Evolutionary conservation across 2,329 filamentous ascomycete genomes (phyloP), one percentile per base, ranked within the genome.

Genomic region (Huntiella abstrusa): DNA sequence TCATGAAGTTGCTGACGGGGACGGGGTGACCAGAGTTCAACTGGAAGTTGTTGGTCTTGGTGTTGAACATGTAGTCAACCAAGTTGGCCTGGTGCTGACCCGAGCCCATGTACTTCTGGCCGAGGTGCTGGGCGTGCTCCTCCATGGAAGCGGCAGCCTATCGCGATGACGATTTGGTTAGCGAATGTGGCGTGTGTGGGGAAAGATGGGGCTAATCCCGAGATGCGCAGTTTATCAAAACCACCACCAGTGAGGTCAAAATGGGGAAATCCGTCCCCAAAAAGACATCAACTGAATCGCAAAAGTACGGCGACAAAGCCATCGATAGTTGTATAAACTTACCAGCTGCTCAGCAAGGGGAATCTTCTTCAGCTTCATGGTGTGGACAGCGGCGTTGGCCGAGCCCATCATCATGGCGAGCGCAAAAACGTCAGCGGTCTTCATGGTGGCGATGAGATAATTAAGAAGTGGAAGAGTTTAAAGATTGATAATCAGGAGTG

Each of bases 341-440:
- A 93, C 87, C 59, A 98, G 75, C 70, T 96, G 91, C 63, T 96
- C 84, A 43, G 79, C 74, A 50, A 98, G 70, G 55, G 91, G 81
- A 52, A 96, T 69, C 80, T 98, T 98, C 75, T 95, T 83, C 59
- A 98, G 80, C 74, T 92, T 91, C 75, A 95, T 80, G 73, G 85
- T 92, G 77, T 96, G 85, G 54, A 94, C 72, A 58, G 78, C 85
- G 56, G 85, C 88, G 60, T 83, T 74, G 61, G 82, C 82, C 61
- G 80, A 77, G 69, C 83, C 82, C 59, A 87, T 72, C 71, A 92
- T 76, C 69, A 79, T 72, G 58, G 79, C 77, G 66, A 84, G 80
- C 62, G 85, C 70, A 60, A 94, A 64, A 59, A 86, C 69, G 66
- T 79, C 70, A 64, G 77, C 77, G 80, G 92, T 95, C 88, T 95